Conservation (phyloP, 1,284 basidiomycete genomes). For the Cutaneotrichosporon sp. region DNA sequence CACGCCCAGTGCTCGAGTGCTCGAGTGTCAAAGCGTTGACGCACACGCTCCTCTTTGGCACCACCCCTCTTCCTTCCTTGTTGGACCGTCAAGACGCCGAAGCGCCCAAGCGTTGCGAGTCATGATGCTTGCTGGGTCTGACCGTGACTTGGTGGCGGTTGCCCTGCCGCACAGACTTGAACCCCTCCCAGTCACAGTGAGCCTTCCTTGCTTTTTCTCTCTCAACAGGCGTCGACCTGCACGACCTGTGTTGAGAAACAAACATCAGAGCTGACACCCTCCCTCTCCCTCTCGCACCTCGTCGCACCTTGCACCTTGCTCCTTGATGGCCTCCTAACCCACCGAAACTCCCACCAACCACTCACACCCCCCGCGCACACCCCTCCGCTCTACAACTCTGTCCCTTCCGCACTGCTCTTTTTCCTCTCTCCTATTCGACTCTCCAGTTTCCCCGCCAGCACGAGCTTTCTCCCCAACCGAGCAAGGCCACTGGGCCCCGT, state of each 20-base stretch:
- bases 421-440: neutral
- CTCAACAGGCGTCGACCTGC: too few relatives aligned
- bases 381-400: neutral
- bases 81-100: too few relatives aligned
- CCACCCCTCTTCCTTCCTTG: neutral
- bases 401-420: neutral
- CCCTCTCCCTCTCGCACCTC: neutral
- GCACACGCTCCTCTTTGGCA: neutral
- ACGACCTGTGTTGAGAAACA: neutral
- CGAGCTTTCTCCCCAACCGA: neutral
- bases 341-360: too few relatives aligned
- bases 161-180: conserved; percentile 6
- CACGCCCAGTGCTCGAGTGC: neutral
- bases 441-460: neutral
- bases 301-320: neutral
- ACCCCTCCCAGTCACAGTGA: neutral
- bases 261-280: neutral
- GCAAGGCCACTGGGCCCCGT: neutral
- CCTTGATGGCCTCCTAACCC: too few relatives aligned
- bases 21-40: too few relatives aligned
- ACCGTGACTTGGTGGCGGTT: neutral
- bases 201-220: neutral
- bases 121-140: neutral
- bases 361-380: conserved; percentile 2
- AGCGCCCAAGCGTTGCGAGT: neutral